phyloP scores from a whole-genome alignment of 331 rosid species.

The Arachis monticola region DNA sequence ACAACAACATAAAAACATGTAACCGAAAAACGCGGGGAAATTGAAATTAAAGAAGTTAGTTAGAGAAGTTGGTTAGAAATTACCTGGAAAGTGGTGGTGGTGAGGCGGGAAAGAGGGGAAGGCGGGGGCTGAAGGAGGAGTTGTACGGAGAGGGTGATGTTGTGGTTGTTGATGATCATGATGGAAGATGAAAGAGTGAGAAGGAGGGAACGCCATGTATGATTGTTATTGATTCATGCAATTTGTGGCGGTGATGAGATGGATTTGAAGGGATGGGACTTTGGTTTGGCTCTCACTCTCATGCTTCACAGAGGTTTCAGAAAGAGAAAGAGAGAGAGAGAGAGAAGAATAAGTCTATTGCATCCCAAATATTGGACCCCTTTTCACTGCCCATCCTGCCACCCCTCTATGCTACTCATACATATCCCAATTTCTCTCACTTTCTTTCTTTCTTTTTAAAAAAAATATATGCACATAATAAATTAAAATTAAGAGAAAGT shows the following conservation, averaged over 20 bases:
- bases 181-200: slow-evolving; percentile 72
- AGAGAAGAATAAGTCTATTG: slow-evolving; percentile 26
- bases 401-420: not conserved
- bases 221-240: slow-evolving; percentile 42
- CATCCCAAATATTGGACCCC: slow-evolving; percentile 32
- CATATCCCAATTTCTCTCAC: not conserved
- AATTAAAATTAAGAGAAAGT: too few relatives aligned
- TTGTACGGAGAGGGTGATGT: slow-evolving; percentile 43
- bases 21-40: too few relatives aligned
- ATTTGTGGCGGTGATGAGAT: slow-evolving; percentile 34
- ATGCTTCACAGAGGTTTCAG: slow-evolving; percentile 72
- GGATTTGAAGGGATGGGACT: not conserved
- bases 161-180: slow-evolving; percentile 41
- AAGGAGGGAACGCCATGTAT: slow-evolving; percentile 72
- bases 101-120: slow-evolving; percentile 61
- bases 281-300: slow-evolving; percentile 81
- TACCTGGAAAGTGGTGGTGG: too few relatives aligned
- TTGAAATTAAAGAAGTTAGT: too few relatives aligned
- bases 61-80: too few relatives aligned
- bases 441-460: not conserved
- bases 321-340: slow-evolving; percentile 49
- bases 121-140: slow-evolving; percentile 46
- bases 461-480: too few relatives aligned
- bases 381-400: slow-evolving; percentile 40
- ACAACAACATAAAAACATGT: too few relatives aligned